A percentile compares a stretch with the other conserved stretches of the same genome.
Conservation (phyloP, 2,329 filamentous ascomycete genomes). For the Cladosporium sphaerospermum region DNA sequence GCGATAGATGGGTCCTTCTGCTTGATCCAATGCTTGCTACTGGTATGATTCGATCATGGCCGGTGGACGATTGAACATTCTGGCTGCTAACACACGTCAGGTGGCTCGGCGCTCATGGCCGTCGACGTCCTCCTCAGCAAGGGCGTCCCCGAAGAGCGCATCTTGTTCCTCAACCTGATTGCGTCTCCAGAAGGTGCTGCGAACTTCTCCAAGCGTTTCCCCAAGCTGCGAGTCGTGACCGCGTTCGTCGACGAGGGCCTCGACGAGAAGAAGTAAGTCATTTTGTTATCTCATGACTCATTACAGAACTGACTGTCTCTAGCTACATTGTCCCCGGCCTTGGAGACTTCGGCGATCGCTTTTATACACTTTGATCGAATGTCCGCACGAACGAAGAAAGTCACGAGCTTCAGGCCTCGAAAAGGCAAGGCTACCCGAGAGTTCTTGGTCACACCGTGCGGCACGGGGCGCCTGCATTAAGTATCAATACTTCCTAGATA, state of each 20-base stretch:
- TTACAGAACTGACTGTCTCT: constrained; percentile 27
- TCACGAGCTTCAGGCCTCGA: neutral
- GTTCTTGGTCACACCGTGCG: neutral
- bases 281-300: constrained; percentile 15
- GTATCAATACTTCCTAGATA: constrained; percentile 2
- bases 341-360: constrained; percentile 92
- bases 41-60: constrained; percentile 48
- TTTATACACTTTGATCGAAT: constrained; percentile 71
- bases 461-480: constrained; percentile 1
- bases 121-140: constrained; percentile 85
- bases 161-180: constrained; percentile 93
- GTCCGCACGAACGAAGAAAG: neutral
- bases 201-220: constrained; percentile 84
- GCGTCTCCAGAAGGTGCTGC: constrained; percentile 90
- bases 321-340: constrained; percentile 94
- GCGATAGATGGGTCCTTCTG: constrained; percentile 84
- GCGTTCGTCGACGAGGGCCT: constrained; percentile 95
- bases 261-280: constrained; percentile 90
- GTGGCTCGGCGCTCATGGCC: constrained; percentile 93
- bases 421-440: neutral
- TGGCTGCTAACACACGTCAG: constrained; percentile 38
- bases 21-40: constrained; percentile 99
- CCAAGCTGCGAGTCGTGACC: constrained; percentile 83
- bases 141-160: constrained; percentile 90
- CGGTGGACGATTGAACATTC: neutral